A percentile compares a stretch with the other conserved stretches of the same genome.
Evolutionary conservation across 257 asterid genomes (phyloP).

Genomic region (Scutellaria baicalensis): DNA sequence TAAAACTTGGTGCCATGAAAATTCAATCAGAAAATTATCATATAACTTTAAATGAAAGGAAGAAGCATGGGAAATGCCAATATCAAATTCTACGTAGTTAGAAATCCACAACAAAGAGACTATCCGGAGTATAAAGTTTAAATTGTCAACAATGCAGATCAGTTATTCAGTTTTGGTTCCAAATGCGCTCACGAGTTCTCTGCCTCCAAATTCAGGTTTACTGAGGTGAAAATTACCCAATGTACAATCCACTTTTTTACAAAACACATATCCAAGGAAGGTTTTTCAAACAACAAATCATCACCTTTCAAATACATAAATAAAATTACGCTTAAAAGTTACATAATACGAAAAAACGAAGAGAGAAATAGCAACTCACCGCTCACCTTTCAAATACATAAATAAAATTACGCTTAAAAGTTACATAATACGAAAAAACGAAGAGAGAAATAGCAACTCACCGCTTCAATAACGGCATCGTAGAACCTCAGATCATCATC

Average conservation of each 20-base stretch:
- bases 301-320: no score
- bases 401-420: background rate
- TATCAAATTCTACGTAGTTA: background rate
- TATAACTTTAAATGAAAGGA: background rate
- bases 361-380: slow-evolving; percentile 15
- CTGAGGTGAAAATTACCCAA: background rate
- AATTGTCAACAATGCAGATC: background rate
- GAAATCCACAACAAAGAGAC: background rate
- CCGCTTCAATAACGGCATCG: slow-evolving; percentile 54
- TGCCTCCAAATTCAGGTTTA: background rate
- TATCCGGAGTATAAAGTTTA: background rate
- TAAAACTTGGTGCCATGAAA: background rate
- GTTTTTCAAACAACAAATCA: background rate
- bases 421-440: background rate
- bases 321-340: background rate
- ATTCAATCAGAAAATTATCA: background rate
- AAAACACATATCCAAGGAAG: background rate
- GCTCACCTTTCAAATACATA: no score
- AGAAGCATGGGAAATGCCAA: background rate
- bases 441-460: background rate
- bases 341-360: background rate
- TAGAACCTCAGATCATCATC: slow-evolving; percentile 38
- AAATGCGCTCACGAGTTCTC: background rate
- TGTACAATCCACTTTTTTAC: background rate
- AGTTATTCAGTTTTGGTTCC: background rate